Conservation (phyloP, 2,329 filamentous ascomycete genomes). For the Verticillium dahliae region DNA sequence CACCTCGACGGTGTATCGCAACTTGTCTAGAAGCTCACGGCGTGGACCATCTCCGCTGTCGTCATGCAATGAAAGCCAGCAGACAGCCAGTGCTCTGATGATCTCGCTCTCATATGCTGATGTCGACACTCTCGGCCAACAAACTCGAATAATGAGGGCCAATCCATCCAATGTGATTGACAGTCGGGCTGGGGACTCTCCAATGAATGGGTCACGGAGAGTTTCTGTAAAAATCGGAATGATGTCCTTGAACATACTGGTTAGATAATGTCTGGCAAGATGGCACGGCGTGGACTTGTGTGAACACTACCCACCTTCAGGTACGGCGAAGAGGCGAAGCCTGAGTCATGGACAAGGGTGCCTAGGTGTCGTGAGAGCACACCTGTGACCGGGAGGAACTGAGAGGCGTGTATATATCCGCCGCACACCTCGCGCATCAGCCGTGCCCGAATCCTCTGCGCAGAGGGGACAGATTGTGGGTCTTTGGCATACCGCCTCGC, state of each 20-base stretch:
- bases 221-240: constrained; percentile 60
- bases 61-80: constrained; percentile 53
- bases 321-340: constrained; percentile 59
- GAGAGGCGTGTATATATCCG: constrained; percentile 50
- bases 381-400: constrained; percentile 50
- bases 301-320: constrained; percentile 42
- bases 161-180: constrained; percentile 45
- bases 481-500: constrained; percentile 26
- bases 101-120: constrained; percentile 56
- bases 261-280: constrained; percentile 1
- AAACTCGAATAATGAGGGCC: constrained; percentile 51
- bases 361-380: constrained; percentile 46
- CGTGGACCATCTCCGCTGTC: constrained; percentile 13
- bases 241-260: constrained; percentile 42
- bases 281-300: neutral
- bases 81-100: constrained; percentile 52
- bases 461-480: constrained; percentile 26
- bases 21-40: constrained; percentile 21
- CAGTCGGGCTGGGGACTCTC: constrained; percentile 46
- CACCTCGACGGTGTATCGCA: constrained; percentile 26
- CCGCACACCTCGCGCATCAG: constrained; percentile 49
- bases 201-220: constrained; percentile 62
- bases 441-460: constrained; percentile 26
- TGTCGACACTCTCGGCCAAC: constrained; percentile 60
- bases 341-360: constrained; percentile 47